These are phyloP conservation scores for Vanrija sp. DNA, from an alignment of 1,284 basidiomycete species.

Conservation along the genomic window DNA sequence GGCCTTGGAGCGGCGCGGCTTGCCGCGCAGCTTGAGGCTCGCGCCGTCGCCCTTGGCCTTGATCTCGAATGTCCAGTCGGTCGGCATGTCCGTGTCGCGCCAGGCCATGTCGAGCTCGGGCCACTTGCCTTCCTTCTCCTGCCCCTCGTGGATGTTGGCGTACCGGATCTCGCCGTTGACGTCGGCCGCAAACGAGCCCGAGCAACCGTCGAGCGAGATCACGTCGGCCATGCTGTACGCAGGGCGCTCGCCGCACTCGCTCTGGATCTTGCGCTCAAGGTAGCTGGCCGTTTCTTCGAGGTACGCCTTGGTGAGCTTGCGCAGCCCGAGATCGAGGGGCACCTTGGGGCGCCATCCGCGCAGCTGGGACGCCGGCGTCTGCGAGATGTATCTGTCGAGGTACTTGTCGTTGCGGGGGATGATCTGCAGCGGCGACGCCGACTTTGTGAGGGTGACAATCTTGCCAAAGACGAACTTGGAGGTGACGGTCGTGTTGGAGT, in stretches of 20 bases:
- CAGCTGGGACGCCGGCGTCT: neutral
- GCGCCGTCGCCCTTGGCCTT: neutral
- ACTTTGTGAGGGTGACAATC: slow-evolving; percentile 18
- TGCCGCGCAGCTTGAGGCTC: neutral
- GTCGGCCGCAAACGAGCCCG: neutral
- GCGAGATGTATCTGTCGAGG: slow-evolving; percentile 17
- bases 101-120: neutral
- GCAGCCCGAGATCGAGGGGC: neutral
- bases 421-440: slow-evolving; percentile 23
- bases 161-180: neutral
- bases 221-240: neutral
- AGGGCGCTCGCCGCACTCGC: too few relatives aligned
- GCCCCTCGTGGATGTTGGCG: too few relatives aligned
- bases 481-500: slow-evolving; percentile 9
- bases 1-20: neutral
- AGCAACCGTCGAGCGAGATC: neutral
- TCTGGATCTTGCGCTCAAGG: neutral
- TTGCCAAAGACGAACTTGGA: slow-evolving; percentile 18
- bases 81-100: neutral
- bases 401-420: slow-evolving; percentile 19
- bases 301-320: neutral
- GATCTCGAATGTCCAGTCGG: neutral
- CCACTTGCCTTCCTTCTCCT: neutral
- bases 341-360: neutral
- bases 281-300: neutral